These are phyloP conservation scores for Petrea volubilis DNA, from an alignment of 257 asterid species.

Conservation along the genomic window DNA sequence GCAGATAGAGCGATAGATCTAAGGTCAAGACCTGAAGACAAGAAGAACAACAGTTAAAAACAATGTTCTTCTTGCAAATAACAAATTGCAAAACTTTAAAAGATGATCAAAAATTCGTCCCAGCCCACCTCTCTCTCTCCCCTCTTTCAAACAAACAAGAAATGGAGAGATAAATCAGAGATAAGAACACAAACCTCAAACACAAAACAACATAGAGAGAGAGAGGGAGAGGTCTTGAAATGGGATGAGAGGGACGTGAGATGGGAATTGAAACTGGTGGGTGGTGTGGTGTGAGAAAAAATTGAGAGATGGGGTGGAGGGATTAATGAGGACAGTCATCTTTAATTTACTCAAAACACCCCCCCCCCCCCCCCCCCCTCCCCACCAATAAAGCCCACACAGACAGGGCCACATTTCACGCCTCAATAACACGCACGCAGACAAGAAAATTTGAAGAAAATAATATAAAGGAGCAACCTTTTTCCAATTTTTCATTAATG, in stretches of 20 bases:
- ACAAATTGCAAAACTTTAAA: slow-evolving; percentile 21
- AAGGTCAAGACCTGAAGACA: slow-evolving; percentile 58
- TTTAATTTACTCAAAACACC: slow-evolving; percentile 41
- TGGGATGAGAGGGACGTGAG: slow-evolving; percentile 21
- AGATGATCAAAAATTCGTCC: slow-evolving; percentile 20
- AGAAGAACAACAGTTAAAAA: slow-evolving; percentile 33
- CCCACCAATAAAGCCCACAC: slow-evolving; percentile 38
- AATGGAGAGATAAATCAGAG: slow-evolving; percentile 2
- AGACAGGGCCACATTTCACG: slow-evolving; percentile 36
- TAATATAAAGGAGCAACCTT: slow-evolving; percentile 14
- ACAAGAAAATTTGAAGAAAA: neutral
- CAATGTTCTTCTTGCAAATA: slow-evolving; percentile 12
- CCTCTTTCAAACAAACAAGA: slow-evolving; percentile 8
- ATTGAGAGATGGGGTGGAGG: slow-evolving; percentile 42
- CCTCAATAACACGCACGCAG: neutral
- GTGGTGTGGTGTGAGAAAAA: slow-evolving; percentile 35
- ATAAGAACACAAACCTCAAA: slow-evolving; percentile 40
- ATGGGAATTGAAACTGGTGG: slow-evolving; percentile 42
- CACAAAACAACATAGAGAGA: slow-evolving; percentile 17
- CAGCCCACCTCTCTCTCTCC: slow-evolving; percentile 25
- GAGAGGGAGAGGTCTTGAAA: slow-evolving; percentile 16
- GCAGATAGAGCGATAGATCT: slow-evolving; percentile 63
- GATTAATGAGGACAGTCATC: slow-evolving; percentile 47
- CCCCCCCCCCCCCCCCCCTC: too few species aligned
- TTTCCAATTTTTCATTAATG: slow-evolving; percentile 13